These are phyloP conservation scores for Astraeus odoratus DNA, from an alignment of 768 basidiomycete genomes.

Conservation along the genomic window DNA sequence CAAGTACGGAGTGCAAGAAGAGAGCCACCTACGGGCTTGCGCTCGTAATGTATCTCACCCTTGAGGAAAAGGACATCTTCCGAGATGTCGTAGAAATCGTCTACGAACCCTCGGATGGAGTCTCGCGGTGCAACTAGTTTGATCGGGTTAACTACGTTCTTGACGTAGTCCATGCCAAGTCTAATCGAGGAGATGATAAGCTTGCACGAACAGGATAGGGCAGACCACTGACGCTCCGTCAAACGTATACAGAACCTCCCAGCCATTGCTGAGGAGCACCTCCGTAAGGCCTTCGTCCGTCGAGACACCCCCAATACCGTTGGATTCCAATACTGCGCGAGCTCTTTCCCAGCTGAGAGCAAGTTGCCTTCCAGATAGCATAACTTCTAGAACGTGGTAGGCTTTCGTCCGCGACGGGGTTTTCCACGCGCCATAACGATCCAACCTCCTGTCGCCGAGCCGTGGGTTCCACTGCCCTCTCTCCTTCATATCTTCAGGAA, in stretches of 20 bases:
- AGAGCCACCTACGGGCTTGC: conserved; percentile 31
- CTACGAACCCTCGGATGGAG: conserved; percentile 32
- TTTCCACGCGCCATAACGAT: conserved; percentile 18
- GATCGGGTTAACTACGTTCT: conserved; percentile 34
- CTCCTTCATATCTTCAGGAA: conserved; percentile 25
- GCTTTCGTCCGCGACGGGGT: conserved; percentile 11
- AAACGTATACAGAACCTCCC: conserved; percentile 32
- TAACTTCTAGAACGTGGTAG: conserved; percentile 15
- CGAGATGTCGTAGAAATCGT: conserved; percentile 29
- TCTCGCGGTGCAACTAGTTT: conserved; percentile 30
- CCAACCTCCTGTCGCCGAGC: conserved; percentile 10
- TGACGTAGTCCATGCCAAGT: conserved; percentile 37
- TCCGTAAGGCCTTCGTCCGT: conserved; percentile 26
- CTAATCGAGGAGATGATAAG: conserved; percentile 22
- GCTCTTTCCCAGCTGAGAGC: conserved; percentile 18
- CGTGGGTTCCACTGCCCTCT: conserved; percentile 26
- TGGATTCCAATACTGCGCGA: conserved; percentile 11
- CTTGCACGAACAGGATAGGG: not conserved
- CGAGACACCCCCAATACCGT: conserved; percentile 9
- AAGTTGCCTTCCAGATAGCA: conserved; percentile 14
- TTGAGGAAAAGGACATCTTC: conserved; percentile 35
- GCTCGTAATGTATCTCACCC: conserved; percentile 34
- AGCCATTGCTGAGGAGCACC: conserved; percentile 28
- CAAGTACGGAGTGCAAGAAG: not conserved
- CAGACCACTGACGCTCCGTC: conserved; percentile 30